phyloP scores from a whole-genome alignment of 495 filamentous ascomycete genomes.

The Viridothelium virens region DNA sequence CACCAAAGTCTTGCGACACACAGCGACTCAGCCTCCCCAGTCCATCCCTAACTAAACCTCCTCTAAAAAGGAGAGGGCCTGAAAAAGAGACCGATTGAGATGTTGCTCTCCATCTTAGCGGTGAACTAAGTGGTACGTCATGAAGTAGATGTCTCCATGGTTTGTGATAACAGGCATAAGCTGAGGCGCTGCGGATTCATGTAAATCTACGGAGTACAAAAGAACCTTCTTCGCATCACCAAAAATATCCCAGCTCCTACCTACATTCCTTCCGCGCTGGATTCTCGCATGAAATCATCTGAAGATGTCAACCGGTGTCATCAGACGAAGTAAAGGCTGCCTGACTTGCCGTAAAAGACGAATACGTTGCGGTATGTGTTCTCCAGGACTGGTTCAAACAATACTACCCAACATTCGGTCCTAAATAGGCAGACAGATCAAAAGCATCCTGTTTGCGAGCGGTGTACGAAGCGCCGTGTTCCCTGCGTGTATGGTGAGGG shows the following conservation, averaged over 20 bases:
- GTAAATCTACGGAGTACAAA: not conserved
- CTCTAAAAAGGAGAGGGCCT: no score
- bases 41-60: no score
- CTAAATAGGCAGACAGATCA: not conserved
- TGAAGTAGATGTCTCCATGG: not conserved
- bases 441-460: not conserved
- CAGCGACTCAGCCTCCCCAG: no score
- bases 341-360: conserved; percentile 1
- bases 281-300: not conserved
- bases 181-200: not conserved
- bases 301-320: not conserved
- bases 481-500: not conserved
- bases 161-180: not conserved
- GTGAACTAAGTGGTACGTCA: no score
- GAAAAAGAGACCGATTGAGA: no score
- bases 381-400: not conserved
- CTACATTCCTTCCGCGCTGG: no score
- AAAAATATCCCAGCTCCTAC: not conserved
- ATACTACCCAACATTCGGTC: not conserved
- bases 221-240: not conserved
- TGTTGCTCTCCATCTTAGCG: no score
- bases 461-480: not conserved
- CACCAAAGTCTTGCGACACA: no score
- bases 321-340: conserved; percentile 7
- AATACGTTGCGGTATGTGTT: conserved; percentile 4